Percentiles rank a stretch among this genome's conserved stretches.
These are phyloP conservation scores for Dichotomopilus funicola DNA, from an alignment of 2,329 filamentous ascomycete species.

Conservation along the genomic window DNA sequence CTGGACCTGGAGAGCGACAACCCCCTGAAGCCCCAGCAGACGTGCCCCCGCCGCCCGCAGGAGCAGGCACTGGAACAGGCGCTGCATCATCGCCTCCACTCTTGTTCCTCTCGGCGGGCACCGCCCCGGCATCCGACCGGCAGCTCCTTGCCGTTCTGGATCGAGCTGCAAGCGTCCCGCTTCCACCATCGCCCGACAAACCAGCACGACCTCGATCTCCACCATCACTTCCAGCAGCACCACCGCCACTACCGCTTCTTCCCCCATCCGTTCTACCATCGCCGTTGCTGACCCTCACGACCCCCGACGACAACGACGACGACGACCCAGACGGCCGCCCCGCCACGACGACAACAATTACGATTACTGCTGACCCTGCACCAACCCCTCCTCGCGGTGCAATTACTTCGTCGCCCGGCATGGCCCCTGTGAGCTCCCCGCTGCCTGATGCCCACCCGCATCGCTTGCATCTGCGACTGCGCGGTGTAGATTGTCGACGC, in stretches of 20 bases:
- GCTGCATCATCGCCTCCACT: slow-evolving; percentile 25
- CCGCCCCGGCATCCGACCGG: slow-evolving; percentile 24
- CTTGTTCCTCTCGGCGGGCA: slow-evolving; percentile 12
- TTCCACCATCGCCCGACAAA: slow-evolving; percentile 22
- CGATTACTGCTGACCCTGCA: slow-evolving; percentile 27
- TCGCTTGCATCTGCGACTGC: background rate
- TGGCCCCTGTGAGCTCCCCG: slow-evolving; percentile 47
- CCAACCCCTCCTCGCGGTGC: slow-evolving; percentile 21
- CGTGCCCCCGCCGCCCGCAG: slow-evolving; percentile 5
- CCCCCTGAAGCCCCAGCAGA: too few relatives aligned
- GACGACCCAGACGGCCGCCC: slow-evolving; percentile 8
- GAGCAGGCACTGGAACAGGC: slow-evolving; percentile 4
- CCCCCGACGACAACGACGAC: slow-evolving; percentile 5
- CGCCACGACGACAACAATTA: slow-evolving; percentile 19
- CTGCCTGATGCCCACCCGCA: background rate
- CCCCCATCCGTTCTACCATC: slow-evolving; percentile 13
- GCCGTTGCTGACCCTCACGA: slow-evolving; percentile 6
- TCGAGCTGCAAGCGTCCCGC: slow-evolving; percentile 25
- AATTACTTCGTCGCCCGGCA: slow-evolving; percentile 34
- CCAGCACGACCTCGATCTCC: background rate
- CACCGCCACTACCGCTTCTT: background rate
- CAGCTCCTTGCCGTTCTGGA: slow-evolving; percentile 20
- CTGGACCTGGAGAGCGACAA: slow-evolving; percentile 8
- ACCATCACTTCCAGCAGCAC: too few relatives aligned
- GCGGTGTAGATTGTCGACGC: too few relatives aligned